Evolutionary conservation across 192 early-diverging fungal genomes (phyloP).

Genomic region (Coemansia sp.): DNA sequence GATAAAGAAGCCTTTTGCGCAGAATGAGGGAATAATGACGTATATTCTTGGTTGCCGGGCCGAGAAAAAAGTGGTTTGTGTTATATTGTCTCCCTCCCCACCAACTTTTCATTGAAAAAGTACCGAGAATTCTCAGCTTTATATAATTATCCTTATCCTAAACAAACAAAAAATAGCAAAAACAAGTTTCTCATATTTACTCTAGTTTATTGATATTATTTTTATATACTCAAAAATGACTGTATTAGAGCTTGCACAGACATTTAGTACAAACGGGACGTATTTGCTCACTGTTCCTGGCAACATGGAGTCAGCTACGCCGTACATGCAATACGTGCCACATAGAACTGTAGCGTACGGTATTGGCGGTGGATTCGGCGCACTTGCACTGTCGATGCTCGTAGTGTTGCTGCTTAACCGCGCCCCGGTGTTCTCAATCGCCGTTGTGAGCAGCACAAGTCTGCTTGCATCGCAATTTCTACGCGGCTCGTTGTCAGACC

Average conservation of each 20-base stretch:
- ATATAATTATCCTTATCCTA: background rate
- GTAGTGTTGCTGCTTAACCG: slow-evolving; percentile 3
- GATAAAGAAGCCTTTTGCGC: background rate
- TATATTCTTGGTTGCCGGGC: background rate
- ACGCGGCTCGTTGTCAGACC: slow-evolving; percentile 15
- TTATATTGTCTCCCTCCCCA: too few species aligned
- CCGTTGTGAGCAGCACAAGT: slow-evolving; percentile 3
- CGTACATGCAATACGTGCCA: slow-evolving; percentile 31
- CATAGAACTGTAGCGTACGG: slow-evolving; percentile 25
- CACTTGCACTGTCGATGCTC: slow-evolving; percentile 12
- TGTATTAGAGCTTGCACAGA: background rate
- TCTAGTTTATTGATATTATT: too few species aligned
- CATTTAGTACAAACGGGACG: background rate
- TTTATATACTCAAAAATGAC: too few species aligned
- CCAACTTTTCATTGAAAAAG: too few species aligned
- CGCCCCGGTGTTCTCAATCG: slow-evolving; percentile 7
- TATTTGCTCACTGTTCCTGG: slow-evolving; percentile 12
- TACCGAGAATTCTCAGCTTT: too few species aligned
- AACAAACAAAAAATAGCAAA: background rate
- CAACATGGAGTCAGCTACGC: slow-evolving; percentile 13
- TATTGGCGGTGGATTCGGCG: slow-evolving; percentile 32
- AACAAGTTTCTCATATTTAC: too few species aligned
- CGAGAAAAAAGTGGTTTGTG: background rate
- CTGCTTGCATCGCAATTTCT: slow-evolving; percentile 33
- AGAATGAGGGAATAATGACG: slow-evolving; percentile 1